Evolutionary conservation across 345 rosid species (phyloP).

Genomic region (Geranium rotundifolium): DNA sequence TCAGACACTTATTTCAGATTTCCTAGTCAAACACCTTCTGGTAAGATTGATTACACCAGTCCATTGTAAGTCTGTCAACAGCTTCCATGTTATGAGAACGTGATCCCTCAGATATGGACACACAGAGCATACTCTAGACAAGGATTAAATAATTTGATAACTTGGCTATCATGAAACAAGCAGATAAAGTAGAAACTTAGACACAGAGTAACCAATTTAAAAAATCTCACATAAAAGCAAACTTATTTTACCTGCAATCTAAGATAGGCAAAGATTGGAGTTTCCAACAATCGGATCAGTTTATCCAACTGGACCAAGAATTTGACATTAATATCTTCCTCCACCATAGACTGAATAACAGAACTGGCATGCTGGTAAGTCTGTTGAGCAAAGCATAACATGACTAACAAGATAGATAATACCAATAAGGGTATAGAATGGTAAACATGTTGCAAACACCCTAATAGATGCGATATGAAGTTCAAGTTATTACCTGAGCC

Average conservation of each 20-base stretch:
- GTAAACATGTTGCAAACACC: neutral
- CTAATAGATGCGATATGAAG: neutral
- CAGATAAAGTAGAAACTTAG: neutral
- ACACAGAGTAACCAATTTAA: neutral
- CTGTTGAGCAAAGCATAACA: conserved; percentile 31
- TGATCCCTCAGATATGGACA: neutral
- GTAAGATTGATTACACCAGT: neutral
- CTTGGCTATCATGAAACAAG: neutral
- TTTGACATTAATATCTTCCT: conserved; percentile 89
- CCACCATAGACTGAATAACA: conserved; percentile 84
- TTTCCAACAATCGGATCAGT: conserved; percentile 86
- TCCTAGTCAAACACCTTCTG: neutral
- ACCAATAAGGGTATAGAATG: neutral
- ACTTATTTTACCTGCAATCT: conserved; percentile 69
- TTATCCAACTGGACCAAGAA: conserved; percentile 98
- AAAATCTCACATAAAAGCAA: neutral
- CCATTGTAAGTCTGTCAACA: neutral
- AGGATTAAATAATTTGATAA: neutral
- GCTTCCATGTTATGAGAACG: neutral
- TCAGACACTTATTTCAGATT: neutral
- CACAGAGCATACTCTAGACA: neutral
- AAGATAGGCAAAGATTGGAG: conserved; percentile 94
- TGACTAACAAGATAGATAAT: too few species aligned
- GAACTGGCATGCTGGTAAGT: conserved; percentile 87
- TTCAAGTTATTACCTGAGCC: conserved; percentile 55